A percentile compares a stretch with the other conserved stretches of the same genome.
phyloP scores from a whole-genome alignment of 2,329 filamentous ascomycete genomes.

The Pseudogymnoascus sp. region DNA sequence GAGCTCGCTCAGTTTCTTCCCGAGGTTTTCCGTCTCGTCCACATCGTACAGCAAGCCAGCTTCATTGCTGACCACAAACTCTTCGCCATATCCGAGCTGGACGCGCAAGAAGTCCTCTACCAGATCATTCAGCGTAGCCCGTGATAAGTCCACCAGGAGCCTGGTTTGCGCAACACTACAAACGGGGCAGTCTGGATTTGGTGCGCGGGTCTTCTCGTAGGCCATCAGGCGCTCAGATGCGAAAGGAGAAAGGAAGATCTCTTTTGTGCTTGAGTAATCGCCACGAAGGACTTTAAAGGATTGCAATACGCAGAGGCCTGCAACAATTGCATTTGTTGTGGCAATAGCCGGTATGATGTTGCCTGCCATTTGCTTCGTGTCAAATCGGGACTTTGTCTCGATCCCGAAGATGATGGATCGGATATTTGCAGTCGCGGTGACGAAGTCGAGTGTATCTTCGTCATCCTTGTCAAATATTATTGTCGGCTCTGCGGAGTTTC shows the following conservation, averaged over 20 bases:
- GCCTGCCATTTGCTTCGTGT: constrained; percentile 98
- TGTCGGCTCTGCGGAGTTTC: constrained; percentile 48
- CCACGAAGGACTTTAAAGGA: constrained; percentile 81
- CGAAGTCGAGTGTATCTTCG: constrained; percentile 88
- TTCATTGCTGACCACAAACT: constrained; percentile 70
- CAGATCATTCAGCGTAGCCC: constrained; percentile 70
- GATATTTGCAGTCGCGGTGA: constrained; percentile 82
- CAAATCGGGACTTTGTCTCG: constrained; percentile 80
- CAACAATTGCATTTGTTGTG: constrained; percentile 94
- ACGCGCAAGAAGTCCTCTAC: constrained; percentile 65
- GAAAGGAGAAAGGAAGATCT: constrained; percentile 75
- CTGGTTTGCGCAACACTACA: constrained; percentile 68
- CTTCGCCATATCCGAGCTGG: constrained; percentile 70
- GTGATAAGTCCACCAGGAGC: constrained; percentile 58
- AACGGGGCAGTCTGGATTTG: constrained; percentile 75
- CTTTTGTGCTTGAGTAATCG: constrained; percentile 63
- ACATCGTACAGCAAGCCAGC: constrained; percentile 77
- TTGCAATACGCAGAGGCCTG: constrained; percentile 83
- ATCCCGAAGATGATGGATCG: constrained; percentile 86
- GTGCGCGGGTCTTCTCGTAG: constrained; percentile 48
- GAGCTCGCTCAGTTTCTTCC: constrained; percentile 70
- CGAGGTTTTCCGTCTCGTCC: constrained; percentile 79
- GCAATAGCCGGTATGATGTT: constrained; percentile 99
- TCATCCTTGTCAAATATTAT: constrained; percentile 97
- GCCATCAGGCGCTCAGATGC: constrained; percentile 50